Percentiles rank a stretch among this genome's conserved stretches.
These are phyloP conservation scores for Aureobasidium subglaciale DNA, from an alignment of 2,329 filamentous ascomycete species.

Conservation along the genomic window DNA sequence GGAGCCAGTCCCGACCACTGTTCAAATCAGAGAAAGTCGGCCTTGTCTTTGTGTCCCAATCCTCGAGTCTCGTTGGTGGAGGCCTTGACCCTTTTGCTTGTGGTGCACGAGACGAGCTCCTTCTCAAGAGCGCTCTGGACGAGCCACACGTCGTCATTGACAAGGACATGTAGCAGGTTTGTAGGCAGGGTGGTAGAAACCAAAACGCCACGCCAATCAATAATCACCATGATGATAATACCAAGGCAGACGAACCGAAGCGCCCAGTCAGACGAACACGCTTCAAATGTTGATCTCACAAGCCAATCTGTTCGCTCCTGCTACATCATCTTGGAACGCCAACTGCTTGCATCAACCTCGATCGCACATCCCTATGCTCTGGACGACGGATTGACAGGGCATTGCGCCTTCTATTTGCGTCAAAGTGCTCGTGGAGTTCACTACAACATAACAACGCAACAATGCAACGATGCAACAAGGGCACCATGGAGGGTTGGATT, in stretches of 20 bases:
- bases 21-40: background rate
- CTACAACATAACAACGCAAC: background rate
- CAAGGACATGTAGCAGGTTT: conserved; percentile 4
- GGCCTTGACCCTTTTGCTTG: background rate
- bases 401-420: background rate
- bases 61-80: background rate
- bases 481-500: background rate
- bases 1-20: background rate
- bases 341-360: background rate
- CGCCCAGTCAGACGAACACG: conserved; percentile 9
- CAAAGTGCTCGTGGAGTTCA: too few relatives aligned
- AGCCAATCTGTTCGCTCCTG: background rate
- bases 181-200: conserved; percentile 7
- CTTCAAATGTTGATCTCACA: background rate
- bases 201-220: conserved; percentile 5
- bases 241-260: conserved; percentile 6
- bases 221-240: background rate
- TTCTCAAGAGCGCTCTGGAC: background rate
- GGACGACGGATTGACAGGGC: background rate
- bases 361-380: background rate
- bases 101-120: background rate
- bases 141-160: conserved; percentile 10
- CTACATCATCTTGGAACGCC: conserved; percentile 1
- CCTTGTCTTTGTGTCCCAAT: background rate
- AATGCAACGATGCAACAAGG: background rate